Percentiles rank a stretch among this genome's conserved stretches.
phyloP scores from a whole-genome alignment of 2,329 filamentous ascomycete genomes.

The Lachnellula cervina region DNA sequence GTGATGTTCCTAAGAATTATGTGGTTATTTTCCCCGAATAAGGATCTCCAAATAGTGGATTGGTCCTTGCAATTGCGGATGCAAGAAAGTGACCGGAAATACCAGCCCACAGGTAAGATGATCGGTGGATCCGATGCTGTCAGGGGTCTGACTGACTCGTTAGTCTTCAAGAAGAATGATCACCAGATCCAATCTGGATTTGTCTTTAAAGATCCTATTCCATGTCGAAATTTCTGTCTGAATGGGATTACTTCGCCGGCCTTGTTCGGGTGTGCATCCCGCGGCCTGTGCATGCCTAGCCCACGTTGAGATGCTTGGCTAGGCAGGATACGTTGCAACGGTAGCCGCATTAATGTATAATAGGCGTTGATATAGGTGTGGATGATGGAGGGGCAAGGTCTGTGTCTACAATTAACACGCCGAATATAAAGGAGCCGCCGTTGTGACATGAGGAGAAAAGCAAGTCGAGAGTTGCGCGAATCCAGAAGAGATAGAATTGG shows the following conservation, averaged over 20 bases:
- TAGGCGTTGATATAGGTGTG: constrained; percentile 21
- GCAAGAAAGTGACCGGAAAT: constrained; percentile 5
- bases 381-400: constrained; percentile 2
- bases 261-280: background rate
- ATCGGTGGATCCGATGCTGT: constrained; percentile 13
- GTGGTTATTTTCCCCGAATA: no score
- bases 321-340: constrained; percentile 12
- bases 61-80: background rate
- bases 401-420: background rate
- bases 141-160: constrained; percentile 11
- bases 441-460: background rate
- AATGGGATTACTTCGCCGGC: constrained; percentile 17
- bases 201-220: constrained; percentile 15
- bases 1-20: no score
- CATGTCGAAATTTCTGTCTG: constrained; percentile 21
- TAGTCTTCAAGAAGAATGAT: constrained; percentile 1
- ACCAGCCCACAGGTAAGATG: constrained; percentile 10
- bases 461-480: no score
- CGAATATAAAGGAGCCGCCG: background rate
- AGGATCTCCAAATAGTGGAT: background rate
- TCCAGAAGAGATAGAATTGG: no score
- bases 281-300: background rate
- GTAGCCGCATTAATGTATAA: constrained; percentile 20
- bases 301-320: constrained; percentile 12
- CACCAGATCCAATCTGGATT: constrained; percentile 12